These are phyloP conservation scores for Tetratostichococcus sp. DNA, from an alignment of 139 green algal species.

Conservation along the genomic window DNA sequence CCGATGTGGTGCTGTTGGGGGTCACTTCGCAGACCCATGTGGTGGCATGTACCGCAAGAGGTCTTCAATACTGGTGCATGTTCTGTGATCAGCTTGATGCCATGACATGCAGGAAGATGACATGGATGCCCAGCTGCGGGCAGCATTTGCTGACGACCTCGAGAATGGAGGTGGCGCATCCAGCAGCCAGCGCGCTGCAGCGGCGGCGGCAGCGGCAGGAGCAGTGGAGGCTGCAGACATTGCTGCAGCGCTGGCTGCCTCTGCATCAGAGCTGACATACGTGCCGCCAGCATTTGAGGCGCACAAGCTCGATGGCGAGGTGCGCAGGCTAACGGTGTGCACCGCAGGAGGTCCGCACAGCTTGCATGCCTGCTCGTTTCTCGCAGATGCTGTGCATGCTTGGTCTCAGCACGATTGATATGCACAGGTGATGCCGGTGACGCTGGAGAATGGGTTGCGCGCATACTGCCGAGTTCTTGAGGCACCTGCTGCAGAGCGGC, in stretches of 20 bases:
- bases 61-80: too few relatives aligned
- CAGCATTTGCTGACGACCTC: background rate
- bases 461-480: conserved; percentile 8
- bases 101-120: background rate
- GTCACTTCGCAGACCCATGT: too few relatives aligned
- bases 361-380: too few relatives aligned
- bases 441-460: conserved; percentile 3
- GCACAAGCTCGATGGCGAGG: background rate
- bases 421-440: conserved; percentile 8
- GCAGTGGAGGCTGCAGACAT: background rate
- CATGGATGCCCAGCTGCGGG: background rate
- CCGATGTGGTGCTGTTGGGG: too few relatives aligned
- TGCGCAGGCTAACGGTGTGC: too few relatives aligned
- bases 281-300: background rate
- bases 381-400: too few relatives aligned
- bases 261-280: background rate
- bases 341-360: too few relatives aligned
- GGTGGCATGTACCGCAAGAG: too few relatives aligned
- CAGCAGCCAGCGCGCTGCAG: too few relatives aligned
- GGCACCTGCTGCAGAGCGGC: background rate
- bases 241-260: background rate
- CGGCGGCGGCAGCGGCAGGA: background rate
- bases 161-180: background rate
- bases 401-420: too few relatives aligned
- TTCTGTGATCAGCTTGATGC: too few relatives aligned